Base-by-base conservation (phyloP, 768 basidiomycete species). In the Suillus weaverae region DNA sequence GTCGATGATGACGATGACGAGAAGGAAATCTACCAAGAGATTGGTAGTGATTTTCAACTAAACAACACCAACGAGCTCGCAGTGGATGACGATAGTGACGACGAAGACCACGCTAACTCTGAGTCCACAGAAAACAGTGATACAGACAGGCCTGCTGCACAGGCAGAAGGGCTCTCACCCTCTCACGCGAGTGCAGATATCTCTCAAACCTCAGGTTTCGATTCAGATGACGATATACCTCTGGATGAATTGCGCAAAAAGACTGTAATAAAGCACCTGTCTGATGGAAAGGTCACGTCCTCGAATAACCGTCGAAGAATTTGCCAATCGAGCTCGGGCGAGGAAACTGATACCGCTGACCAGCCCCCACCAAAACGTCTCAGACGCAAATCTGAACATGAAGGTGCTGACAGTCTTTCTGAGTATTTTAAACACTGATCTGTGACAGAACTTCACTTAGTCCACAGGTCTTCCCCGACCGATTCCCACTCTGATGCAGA, bases 1-100 rank as follows among this genome's bases (percentile, higher is more conserved):
- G 61, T 62, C 16, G 22, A 50, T 59, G 61, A 62, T n/a, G 61
- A 53, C 4, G 51, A 61, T 4, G n/a, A 43, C 59, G 59, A 14
- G 5, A 30, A 44, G 26, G 44, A 44, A 30, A 38, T 22, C 11
- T 30, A 30, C 10, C n/a, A 44, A 18, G 60, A 60, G 33, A 33
- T 18, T 18, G 53, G 53, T 56, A 33, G 50, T 33, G 30, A 57
- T 36, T 44, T 14, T 33, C 18, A 33, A 48, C 7, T 5, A 3
- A n/a, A 55, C 16, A 13, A 18, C 46, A 55, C 46, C 22, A 5
- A 11, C 6, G 35, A 59, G 18, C 22, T 11, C 22, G 16, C 36
- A 18, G 55, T 36, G 8, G 36, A 8, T 38, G 22, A 16, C 8
- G 36, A 57, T 14, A 35, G 35, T n/a, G 5, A 20, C 20, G 26